Base-by-base conservation (phyloP, 2,329 filamentous ascomycete genomes). In the Pseudogymnoascus sp. region DNA sequence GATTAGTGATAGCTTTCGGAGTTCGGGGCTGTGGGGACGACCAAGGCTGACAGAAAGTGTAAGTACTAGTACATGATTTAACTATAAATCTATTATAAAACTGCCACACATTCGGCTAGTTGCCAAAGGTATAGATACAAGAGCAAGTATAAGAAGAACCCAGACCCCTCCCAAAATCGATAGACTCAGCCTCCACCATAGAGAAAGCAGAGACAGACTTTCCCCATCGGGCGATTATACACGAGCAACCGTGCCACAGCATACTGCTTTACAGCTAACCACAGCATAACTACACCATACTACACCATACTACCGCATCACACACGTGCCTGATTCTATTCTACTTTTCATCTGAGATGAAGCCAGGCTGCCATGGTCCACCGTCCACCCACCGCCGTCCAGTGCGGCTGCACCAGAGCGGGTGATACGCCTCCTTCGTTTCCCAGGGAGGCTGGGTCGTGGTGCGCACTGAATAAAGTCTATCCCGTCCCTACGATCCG, bases 141-240 rank as follows among this genome's bases (percentile, higher is more conserved):
- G 25, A 30, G 3, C 41, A 8, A n/a, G 12, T 12, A 45, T 30
- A 30, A 30, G 1, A 8, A 25, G 42, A 49, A 12, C 42, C 41
- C 23, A 49, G 22, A n/a, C 12, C 14, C 35, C 38, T 22, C 7
- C 9, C 39, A 5, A 19, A 19, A 16, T 42, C 41, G 12, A 45
- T 45, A 12, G 2, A 22, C 45, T 52, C 45, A 52, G 45, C 25
- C 45, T 52, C 45, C 45, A 52, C 45, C 25, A 52, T 9, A 11
- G 2, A 33, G 9, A 33, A 9, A 33, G 30, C 30, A 28, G 38
- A 19, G 38, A 6, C 45, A 52, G 4, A 30, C 25, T 52, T 52
- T 30, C 45, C 45, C 25, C n/a, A 52, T 52, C 45, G 45, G 45
- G 45, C 25, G 45, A 52, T 52, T 52, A 52, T 52, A 52, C 45